phyloP scores from a whole-genome alignment of 495 filamentous ascomycete genomes.

The Thermochaetoides thermophila region DNA sequence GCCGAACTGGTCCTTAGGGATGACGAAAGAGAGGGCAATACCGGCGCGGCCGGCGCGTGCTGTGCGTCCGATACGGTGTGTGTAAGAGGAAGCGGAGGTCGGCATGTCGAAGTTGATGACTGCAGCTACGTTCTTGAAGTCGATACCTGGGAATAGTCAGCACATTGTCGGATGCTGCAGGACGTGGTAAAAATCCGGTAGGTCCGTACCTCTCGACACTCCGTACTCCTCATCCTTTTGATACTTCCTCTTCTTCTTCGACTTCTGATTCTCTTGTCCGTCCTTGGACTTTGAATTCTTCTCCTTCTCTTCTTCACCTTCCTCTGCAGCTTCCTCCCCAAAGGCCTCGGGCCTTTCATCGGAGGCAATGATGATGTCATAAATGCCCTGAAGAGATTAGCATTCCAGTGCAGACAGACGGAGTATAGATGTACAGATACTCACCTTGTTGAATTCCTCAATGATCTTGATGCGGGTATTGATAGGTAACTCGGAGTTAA shows the following conservation, averaged over 20 bases:
- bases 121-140: conserved; percentile 88
- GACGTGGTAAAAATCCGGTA: too few relatives aligned
- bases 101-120: conserved; percentile 97
- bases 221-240: conserved; percentile 68
- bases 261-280: conserved; percentile 7
- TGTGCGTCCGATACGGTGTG: conserved; percentile 84
- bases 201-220: conserved; percentile 53
- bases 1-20: conserved; percentile 63
- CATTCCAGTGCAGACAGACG: too few relatives aligned
- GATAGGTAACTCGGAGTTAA: conserved; percentile 90
- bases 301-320: conserved; percentile 18
- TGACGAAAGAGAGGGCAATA: conserved; percentile 87
- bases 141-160: conserved; percentile 38
- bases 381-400: conserved; percentile 24
- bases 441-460: conserved; percentile 96
- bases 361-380: conserved; percentile 92
- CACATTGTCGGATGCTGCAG: too few relatives aligned
- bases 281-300: conserved; percentile 10
- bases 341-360: conserved; percentile 76
- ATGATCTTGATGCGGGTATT: conserved; percentile 89
- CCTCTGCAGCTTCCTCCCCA: conserved; percentile 40
- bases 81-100: conserved; percentile 76
- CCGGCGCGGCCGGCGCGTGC: conserved; percentile 79
- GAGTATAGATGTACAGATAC: too few relatives aligned
- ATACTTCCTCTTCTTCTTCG: conserved; percentile 21